Percentiles rank a stretch among this genome's conserved stretches.
Conservation (phyloP, 2,329 filamentous ascomycete genomes). For the Cordyceps sp. region DNA sequence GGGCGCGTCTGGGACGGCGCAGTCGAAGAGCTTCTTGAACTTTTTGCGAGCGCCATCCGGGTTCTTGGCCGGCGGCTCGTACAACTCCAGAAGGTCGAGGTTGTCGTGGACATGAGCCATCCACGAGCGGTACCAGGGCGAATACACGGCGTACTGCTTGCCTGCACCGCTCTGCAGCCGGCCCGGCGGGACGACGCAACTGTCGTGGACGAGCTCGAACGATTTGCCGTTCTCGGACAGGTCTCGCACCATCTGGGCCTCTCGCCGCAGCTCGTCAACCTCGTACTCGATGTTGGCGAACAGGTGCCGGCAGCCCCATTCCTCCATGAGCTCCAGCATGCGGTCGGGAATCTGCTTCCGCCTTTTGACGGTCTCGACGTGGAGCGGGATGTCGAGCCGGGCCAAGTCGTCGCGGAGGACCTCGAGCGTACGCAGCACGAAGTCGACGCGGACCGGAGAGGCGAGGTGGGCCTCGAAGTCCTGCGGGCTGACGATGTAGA, state of each 20-base stretch:
- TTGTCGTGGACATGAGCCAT: constrained; percentile 55
- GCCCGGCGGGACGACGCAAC: constrained; percentile 66
- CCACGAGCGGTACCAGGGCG: constrained; percentile 70
- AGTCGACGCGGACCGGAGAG: constrained; percentile 59
- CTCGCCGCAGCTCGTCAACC: constrained; percentile 72
- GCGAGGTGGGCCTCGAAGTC: constrained; percentile 72
- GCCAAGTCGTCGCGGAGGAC: constrained; percentile 50
- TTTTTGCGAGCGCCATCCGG: constrained; percentile 17
- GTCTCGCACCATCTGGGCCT: constrained; percentile 46
- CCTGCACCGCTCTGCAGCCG: constrained; percentile 48
- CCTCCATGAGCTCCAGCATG: constrained; percentile 46
- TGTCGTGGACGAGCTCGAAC: constrained; percentile 63
- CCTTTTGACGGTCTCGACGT: constrained; percentile 54
- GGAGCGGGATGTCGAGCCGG: constrained; percentile 59
- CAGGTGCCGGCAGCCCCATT: constrained; percentile 60
- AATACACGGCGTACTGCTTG: constrained; percentile 71
- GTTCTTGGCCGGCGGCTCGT: constrained; percentile 27
- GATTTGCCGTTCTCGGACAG: constrained; percentile 47
- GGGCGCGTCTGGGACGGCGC: constrained; percentile 43
- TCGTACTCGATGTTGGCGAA: constrained; percentile 84
- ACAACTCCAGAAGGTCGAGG: constrained; percentile 46
- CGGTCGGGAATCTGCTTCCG: constrained; percentile 43
- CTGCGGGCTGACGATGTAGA: constrained; percentile 70
- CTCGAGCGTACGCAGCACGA: constrained; percentile 56
- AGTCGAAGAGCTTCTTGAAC: constrained; percentile 41